A percentile compares a stretch with the other conserved stretches of the same genome.
These are phyloP conservation scores for Kodamaea fukazawae DNA, from an alignment of 805 yeast species.

Conservation along the genomic window DNA sequence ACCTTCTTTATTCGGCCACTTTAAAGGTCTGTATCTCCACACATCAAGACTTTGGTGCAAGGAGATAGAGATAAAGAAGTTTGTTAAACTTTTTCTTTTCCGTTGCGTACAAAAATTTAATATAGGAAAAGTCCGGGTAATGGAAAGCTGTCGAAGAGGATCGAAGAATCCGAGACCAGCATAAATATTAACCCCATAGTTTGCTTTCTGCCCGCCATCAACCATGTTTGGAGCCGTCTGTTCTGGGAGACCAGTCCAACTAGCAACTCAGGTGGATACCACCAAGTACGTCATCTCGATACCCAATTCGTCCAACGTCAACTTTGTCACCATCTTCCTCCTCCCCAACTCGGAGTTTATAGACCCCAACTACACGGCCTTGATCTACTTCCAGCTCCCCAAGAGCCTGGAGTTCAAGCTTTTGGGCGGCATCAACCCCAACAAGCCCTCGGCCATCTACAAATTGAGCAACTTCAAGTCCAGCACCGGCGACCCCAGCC, in stretches of 20 bases:
- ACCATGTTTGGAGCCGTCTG: conserved; percentile 73
- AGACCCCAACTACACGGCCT: conserved; percentile 73
- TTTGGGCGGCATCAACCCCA: conserved; percentile 58
- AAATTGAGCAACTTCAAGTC: conserved; percentile 52
- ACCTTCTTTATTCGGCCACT: conserved; percentile 22
- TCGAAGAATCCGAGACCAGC: conserved; percentile 10
- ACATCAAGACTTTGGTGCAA: conserved; percentile 10
- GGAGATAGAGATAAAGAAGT: conserved; percentile 2
- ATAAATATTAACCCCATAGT: too few relatives aligned
- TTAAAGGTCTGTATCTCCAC: conserved; percentile 4
- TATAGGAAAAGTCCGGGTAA: conserved; percentile 8
- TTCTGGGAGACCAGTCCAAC: conserved; percentile 61
- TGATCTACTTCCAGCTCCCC: conserved; percentile 85
- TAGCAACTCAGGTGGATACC: conserved; percentile 65
- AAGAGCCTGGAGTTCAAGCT: conserved; percentile 57
- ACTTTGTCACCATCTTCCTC: conserved; percentile 80
- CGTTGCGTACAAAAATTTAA: background rate
- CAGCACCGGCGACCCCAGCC: conserved; percentile 13
- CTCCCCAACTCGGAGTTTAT: conserved; percentile 70
- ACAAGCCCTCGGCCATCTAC: conserved; percentile 90
- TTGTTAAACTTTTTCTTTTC: background rate
- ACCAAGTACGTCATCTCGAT: conserved; percentile 65
- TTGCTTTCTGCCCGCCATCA: background rate
- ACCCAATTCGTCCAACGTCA: conserved; percentile 60
- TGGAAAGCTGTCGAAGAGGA: background rate